These are phyloP conservation scores for Diaporthe eres DNA, from an alignment of 2,329 filamentous ascomycete genomes.

Conservation along the genomic window DNA sequence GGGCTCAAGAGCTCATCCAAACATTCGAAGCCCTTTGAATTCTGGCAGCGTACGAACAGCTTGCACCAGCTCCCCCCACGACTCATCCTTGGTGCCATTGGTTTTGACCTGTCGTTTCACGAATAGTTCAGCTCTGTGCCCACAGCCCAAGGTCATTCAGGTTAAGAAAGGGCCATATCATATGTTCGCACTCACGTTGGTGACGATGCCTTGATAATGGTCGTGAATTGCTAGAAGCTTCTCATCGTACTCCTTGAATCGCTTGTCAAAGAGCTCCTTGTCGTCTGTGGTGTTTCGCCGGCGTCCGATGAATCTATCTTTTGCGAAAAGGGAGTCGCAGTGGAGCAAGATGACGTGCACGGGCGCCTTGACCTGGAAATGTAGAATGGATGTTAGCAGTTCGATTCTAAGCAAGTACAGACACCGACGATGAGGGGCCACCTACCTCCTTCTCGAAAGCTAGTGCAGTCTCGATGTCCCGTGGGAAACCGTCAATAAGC, in stretches of 20 bases:
- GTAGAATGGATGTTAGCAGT: not conserved
- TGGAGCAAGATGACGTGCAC: too few relatives aligned
- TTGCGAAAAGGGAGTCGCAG: not conserved
- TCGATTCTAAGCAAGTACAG: accelerated
- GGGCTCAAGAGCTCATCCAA: not conserved
- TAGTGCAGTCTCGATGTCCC: not conserved
- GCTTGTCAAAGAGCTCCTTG: not conserved
- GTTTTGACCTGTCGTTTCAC: not conserved
- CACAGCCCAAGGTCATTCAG: too few relatives aligned
- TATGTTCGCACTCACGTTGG: not conserved
- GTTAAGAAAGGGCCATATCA: not conserved
- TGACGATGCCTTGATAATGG: not conserved
- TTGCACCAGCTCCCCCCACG: not conserved
- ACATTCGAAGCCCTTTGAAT: not conserved
- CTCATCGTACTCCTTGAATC: not conserved
- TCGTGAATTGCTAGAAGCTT: not conserved
- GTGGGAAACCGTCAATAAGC: not conserved
- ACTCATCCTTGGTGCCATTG: not conserved
- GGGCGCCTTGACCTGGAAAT: not conserved
- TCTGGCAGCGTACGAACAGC: not conserved
- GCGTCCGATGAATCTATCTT: not conserved
- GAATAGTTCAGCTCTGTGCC: not conserved
- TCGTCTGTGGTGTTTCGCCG: not conserved
- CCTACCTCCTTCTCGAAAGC: not conserved
- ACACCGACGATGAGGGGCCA: accelerated